Percentiles rank a stretch among this genome's conserved stretches.
These are phyloP conservation scores for Aspergillus cavernicola DNA, from an alignment of 495 filamentous ascomycete genomes.

Conservation along the genomic window DNA sequence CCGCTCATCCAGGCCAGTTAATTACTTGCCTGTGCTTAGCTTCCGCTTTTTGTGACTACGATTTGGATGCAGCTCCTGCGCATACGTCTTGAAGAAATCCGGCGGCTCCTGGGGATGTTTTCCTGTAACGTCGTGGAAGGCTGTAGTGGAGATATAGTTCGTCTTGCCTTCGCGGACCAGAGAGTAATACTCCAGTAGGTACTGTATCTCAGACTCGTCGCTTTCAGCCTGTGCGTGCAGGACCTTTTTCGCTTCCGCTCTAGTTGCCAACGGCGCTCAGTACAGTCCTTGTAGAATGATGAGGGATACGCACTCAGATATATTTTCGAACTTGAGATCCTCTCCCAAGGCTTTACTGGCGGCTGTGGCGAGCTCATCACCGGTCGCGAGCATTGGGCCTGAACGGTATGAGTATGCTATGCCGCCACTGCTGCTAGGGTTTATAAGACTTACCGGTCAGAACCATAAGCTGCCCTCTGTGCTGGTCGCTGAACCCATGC, in stretches of 20 bases:
- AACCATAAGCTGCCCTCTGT: slow-evolving; percentile 54
- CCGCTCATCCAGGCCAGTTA: no score
- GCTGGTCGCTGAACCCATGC: slow-evolving; percentile 52
- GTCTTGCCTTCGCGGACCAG: slow-evolving; percentile 58
- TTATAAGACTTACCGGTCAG: slow-evolving; percentile 43
- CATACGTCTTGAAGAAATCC: slow-evolving; percentile 53
- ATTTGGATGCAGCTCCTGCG: slow-evolving; percentile 42
- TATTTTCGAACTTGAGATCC: slow-evolving; percentile 51
- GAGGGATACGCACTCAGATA: slow-evolving; percentile 39
- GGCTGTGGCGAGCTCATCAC: slow-evolving; percentile 48
- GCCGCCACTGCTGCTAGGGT: no score
- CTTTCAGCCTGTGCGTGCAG: slow-evolving; percentile 38
- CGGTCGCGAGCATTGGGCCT: slow-evolving; percentile 50
- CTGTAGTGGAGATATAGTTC: slow-evolving; percentile 55
- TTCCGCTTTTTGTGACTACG: slow-evolving; percentile 35
- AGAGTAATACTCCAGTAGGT: slow-evolving; percentile 55
- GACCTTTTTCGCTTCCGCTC: slow-evolving; percentile 44
- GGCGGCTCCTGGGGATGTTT: slow-evolving; percentile 43
- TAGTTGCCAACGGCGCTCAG: no score
- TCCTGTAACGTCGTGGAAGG: slow-evolving; percentile 54
- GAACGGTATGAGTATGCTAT: no score
- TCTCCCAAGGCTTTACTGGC: slow-evolving; percentile 47
- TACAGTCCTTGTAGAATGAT: background rate
- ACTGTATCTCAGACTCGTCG: slow-evolving; percentile 49
- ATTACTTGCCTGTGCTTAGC: background rate